These are phyloP conservation scores for Colletotrichum cordylinicola DNA, from an alignment of 2,329 filamentous ascomycete genomes.

Conservation along the genomic window DNA sequence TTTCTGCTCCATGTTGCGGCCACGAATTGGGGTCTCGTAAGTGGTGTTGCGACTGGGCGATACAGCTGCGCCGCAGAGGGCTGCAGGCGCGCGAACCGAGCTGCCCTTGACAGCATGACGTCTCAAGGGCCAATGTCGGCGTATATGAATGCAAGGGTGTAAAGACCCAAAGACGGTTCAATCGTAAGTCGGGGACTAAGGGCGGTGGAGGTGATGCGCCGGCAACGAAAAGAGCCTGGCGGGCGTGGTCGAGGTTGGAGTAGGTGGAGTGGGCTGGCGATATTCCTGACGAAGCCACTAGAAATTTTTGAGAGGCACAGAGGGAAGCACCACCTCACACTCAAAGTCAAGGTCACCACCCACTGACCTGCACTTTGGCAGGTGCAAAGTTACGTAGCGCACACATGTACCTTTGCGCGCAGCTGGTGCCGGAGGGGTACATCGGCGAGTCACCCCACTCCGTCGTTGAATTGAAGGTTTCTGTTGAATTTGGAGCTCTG, in stretches of 20 bases:
- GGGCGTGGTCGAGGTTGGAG: not conserved
- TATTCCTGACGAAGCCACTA: conserved; percentile 21
- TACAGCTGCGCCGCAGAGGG: conserved; percentile 21
- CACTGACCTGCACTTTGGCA: not conserved
- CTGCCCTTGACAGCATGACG: conserved; percentile 27
- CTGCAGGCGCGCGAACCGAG: conserved; percentile 25
- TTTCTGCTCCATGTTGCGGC: conserved; percentile 18
- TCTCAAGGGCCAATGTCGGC: conserved; percentile 7
- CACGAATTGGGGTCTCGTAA: conserved; percentile 14
- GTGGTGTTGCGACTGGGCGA: conserved; percentile 19
- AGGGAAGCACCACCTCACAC: conserved; percentile 3
- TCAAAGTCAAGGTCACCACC: not conserved
- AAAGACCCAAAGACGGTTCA: not conserved
- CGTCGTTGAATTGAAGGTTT: not conserved
- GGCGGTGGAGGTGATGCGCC: not conserved
- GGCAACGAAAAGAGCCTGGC: not conserved
- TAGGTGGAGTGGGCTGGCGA: conserved; percentile 6
- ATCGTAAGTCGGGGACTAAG: not conserved
- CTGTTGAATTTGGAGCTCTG: not conserved
- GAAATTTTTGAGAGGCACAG: conserved; percentile 15
- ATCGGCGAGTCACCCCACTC: not conserved
- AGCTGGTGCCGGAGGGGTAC: not conserved
- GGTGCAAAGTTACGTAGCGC: not conserved
- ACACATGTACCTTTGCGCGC: not conserved
- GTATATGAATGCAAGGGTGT: not conserved